Conservation (phyloP, 1,284 basidiomycete genomes). For the Apiotrichum porosum region DNA sequence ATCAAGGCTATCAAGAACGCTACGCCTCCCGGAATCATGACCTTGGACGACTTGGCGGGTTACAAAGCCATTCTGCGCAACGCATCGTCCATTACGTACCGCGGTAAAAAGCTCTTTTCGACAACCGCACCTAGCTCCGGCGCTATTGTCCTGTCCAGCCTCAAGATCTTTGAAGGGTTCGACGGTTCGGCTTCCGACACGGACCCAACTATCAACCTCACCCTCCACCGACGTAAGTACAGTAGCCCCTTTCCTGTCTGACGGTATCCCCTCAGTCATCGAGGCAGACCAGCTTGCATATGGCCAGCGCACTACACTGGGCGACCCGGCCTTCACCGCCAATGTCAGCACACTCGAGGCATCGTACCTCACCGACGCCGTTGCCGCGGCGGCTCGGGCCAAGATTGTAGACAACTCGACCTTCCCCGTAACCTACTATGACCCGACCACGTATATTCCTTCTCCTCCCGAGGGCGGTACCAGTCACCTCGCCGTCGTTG, state of each 20-base stretch:
- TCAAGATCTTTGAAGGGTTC: conserved; percentile 38
- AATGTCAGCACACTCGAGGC: conserved; percentile 46
- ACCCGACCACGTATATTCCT: conserved; percentile 38
- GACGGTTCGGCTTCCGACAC: conserved; percentile 17
- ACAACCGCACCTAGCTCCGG: conserved; percentile 34
- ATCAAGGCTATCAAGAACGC: conserved; percentile 17
- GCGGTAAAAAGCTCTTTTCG: conserved; percentile 30
- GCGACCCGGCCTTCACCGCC: conserved; percentile 48
- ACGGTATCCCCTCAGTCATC: conserved; percentile 23
- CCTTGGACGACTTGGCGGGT: conserved; percentile 21
- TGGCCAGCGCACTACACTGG: conserved; percentile 46
- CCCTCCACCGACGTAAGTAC: conserved; percentile 38
- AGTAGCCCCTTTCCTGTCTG: neutral
- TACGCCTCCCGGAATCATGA: conserved; percentile 23
- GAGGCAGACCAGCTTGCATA: conserved; percentile 49
- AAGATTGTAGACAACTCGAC: conserved; percentile 35
- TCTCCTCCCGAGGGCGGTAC: conserved; percentile 43
- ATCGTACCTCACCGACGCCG: conserved; percentile 34
- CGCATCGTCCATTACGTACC: conserved; percentile 22
- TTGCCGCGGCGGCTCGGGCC: conserved; percentile 30
- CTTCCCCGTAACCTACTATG: conserved; percentile 38
- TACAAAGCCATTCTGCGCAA: conserved; percentile 26
- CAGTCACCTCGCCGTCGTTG: conserved; percentile 46
- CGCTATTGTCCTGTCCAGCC: conserved; percentile 24
- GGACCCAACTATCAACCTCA: conserved; percentile 27